A percentile compares a stretch with the other conserved stretches of the same genome.
Conservation (phyloP, 1,284 basidiomycete species). For the Sporisorium exsertum region DNA sequence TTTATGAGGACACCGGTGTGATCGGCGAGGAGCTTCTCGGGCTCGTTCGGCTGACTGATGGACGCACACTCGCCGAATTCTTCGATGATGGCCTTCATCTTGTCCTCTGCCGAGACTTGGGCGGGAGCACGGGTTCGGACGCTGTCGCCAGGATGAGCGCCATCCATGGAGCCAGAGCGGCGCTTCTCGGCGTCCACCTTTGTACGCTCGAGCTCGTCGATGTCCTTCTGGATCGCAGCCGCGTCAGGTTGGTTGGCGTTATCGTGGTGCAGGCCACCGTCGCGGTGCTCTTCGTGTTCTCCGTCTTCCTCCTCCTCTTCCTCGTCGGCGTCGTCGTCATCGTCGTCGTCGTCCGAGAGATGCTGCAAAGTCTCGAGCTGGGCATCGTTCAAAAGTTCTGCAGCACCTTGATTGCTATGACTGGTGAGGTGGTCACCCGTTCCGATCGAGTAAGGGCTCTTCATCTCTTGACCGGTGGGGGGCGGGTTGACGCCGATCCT, state of each 20-base stretch:
- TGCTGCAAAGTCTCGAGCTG: conserved; percentile 37
- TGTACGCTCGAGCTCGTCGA: conserved; percentile 1
- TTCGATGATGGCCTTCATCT: conserved; percentile 52
- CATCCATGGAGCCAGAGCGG: conserved; percentile 30
- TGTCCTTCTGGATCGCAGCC: conserved; percentile 11
- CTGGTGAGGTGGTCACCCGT: conserved; percentile 34
- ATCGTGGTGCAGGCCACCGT: conserved; percentile 11
- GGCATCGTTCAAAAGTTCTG: conserved; percentile 47
- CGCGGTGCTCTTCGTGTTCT: conserved; percentile 15
- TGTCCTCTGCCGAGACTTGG: conserved; percentile 35
- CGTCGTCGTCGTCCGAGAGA: conserved; percentile 32
- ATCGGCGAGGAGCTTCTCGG: conserved; percentile 52
- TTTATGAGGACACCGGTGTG: conserved; percentile 52
- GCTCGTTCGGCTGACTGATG: conserved; percentile 24
- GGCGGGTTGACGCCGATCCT: conserved; percentile 32
- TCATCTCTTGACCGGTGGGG: conserved; percentile 28
- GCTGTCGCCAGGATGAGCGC: conserved; percentile 17
- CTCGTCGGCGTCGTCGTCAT: conserved; percentile 21
- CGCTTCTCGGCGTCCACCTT: conserved; percentile 17
- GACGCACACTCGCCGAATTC: conserved; percentile 59
- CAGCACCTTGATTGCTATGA: conserved; percentile 19
- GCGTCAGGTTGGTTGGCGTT: conserved; percentile 10
- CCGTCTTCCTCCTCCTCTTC: conserved; percentile 25
- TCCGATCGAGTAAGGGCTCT: conserved; percentile 43
- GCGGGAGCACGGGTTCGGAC: conserved; percentile 17